Evolutionary conservation across 495 filamentous ascomycete species (phyloP).

Genomic region (Penicillium cinerascens): DNA sequence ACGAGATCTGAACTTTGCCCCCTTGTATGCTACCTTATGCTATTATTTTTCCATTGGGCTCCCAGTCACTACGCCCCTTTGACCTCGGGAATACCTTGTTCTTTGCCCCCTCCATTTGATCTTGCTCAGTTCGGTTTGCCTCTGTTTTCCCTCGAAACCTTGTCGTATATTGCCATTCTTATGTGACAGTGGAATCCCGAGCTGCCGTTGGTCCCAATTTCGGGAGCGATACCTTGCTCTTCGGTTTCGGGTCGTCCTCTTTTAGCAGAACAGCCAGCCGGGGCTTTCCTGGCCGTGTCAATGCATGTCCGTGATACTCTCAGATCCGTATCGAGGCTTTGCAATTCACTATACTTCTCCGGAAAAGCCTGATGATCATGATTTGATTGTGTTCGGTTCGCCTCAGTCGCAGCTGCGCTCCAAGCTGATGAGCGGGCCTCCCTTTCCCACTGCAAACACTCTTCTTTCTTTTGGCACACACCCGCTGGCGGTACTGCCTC

Average conservation of each 20-base stretch:
- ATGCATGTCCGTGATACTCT: slow-evolving; percentile 44
- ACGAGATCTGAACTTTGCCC: background rate
- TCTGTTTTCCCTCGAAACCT: background rate
- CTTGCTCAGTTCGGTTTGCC: background rate
- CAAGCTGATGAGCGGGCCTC: slow-evolving; percentile 25
- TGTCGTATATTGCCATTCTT: slow-evolving; percentile 1
- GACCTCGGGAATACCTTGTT: background rate
- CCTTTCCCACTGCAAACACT: slow-evolving; percentile 28
- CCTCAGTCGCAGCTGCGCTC: slow-evolving; percentile 23
- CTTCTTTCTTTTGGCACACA: slow-evolving; percentile 33
- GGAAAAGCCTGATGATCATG: slow-evolving; percentile 15
- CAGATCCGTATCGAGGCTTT: slow-evolving; percentile 42
- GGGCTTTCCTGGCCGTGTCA: slow-evolving; percentile 41
- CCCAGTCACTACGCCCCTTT: background rate
- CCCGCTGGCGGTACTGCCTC: slow-evolving; percentile 29
- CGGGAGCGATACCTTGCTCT: slow-evolving; percentile 1
- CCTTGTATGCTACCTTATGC: slow-evolving; percentile 2
- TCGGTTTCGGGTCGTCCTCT: background rate
- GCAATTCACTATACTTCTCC: slow-evolving; percentile 34
- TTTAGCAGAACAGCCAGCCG: slow-evolving; percentile 14
- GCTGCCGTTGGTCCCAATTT: background rate
- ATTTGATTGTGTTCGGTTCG: slow-evolving; percentile 33
- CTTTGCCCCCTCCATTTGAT: background rate
- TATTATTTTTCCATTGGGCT: background rate
- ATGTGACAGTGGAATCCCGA: slow-evolving; percentile 8